These are phyloP conservation scores for Colletotrichum camelliae DNA, from an alignment of 2,329 filamentous ascomycete species.

Conservation along the genomic window DNA sequence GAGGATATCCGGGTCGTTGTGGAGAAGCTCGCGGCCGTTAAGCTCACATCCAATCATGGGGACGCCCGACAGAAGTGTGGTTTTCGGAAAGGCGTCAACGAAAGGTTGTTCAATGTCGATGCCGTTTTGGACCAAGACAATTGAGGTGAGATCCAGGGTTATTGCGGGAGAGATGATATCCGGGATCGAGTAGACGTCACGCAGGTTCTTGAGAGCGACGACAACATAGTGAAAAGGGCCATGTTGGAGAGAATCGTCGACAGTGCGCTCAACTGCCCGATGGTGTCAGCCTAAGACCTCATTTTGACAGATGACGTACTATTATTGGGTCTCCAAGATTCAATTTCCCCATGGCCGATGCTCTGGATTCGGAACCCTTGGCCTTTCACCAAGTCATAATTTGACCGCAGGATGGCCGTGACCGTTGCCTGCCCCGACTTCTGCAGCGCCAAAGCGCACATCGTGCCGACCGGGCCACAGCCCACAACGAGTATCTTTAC, in stretches of 20 bases:
- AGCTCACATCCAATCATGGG: not conserved
- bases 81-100: not conserved
- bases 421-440: not conserved
- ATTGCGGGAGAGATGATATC: not conserved
- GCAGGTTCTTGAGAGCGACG: not conserved
- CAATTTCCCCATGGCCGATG: not conserved
- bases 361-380: not conserved
- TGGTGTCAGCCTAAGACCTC: not conserved
- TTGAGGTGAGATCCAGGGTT: not conserved
- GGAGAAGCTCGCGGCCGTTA: not conserved
- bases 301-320: not conserved
- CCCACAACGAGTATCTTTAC: not conserved
- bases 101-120: not conserved
- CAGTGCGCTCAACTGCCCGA: not conserved
- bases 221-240: not conserved
- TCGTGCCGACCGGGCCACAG: not conserved
- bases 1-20: not conserved
- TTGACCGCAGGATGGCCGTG: not conserved
- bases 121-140: not conserved
- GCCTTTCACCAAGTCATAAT: not conserved
- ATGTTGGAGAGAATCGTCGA: not conserved
- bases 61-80: not conserved
- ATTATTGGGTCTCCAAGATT: not conserved
- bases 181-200: not conserved
- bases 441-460: not conserved